Evolutionary conservation across 352 stramenopile species (phyloP).

Genomic region (Phytophthora sp.): DNA sequence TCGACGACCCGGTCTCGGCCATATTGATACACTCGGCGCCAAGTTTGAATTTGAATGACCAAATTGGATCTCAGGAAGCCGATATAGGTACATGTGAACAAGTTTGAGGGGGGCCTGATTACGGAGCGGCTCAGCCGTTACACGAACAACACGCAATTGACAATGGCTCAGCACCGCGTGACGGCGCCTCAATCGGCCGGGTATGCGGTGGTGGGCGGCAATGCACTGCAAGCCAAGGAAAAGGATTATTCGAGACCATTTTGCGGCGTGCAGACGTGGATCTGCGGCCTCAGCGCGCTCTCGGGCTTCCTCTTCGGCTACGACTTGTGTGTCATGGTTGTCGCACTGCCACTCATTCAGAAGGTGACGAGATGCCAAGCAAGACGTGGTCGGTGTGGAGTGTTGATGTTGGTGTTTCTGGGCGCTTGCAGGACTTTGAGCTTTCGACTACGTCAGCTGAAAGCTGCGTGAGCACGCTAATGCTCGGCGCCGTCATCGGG

Average conservation of each 20-base stretch:
- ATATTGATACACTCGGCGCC: conserved; percentile 17
- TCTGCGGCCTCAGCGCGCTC: conserved; percentile 68
- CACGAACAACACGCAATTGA: conserved; percentile 10
- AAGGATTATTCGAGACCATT: not conserved
- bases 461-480: conserved; percentile 69
- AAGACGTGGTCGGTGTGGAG: too few species aligned
- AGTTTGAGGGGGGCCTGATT: not conserved
- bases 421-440: conserved; percentile 44
- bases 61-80: not conserved
- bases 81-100: conserved; percentile 12
- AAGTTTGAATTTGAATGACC: conserved; percentile 32
- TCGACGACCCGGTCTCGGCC: not conserved
- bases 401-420: not conserved
- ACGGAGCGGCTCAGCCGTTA: not conserved
- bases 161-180: conserved; percentile 20
- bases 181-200: conserved; percentile 1
- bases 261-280: conserved; percentile 45
- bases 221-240: conserved; percentile 4
- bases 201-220: conserved; percentile 6
- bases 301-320: conserved; percentile 81
- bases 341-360: conserved; percentile 72
- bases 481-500: conserved; percentile 70
- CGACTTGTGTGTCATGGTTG: conserved; percentile 79
- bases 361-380: conserved; percentile 32
- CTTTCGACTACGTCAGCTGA: conserved; percentile 59